Evolutionary conservation across 2,329 filamentous ascomycete species (phyloP), one percentile per base, ranked within the genome.

Genomic region (Neonectria coccinea): DNA sequence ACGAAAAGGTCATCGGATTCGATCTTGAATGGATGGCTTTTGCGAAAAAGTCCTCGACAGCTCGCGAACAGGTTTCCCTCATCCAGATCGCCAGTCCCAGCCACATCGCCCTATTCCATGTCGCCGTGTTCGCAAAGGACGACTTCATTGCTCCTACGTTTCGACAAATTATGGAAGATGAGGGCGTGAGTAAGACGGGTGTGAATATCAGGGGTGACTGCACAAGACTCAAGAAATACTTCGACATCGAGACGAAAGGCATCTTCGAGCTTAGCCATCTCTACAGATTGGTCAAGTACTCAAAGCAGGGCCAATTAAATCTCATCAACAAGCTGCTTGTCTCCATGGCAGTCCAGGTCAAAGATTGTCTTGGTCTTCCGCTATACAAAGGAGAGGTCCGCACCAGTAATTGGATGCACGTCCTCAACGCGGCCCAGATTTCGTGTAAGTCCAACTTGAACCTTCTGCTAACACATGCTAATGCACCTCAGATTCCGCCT

Each of bases 251-350:
- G 1, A 82, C 89, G 1, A 85, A 82, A 54, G 92, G 92, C 0
- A 81, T 92, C 4, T 87, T 97, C 65, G 94, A 97, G 79, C 84
- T 97, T 8, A 95, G 92, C 75, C 91, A 97, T 74, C 79, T 97
- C 25, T 91, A 94, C 78, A 92, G 88, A 69, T 81, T 97, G 11
- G 86, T 97, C 67, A 93, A 89, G 65, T 90, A 88, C 74, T 88
- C 86, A 0, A 78, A 81, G 25, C 77, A 77, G 58, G 80, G 81
- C 6, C 80, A 87, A 41, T 84, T 82, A 5, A 76, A 82, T 3
- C 76, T 84, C 16, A 87, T 95, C 74, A 91, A 92, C 77, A 92
- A 88, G 73, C 84, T 76, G 55, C 79, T 89, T 6, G 89, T 95
- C 10, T 83, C 86, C 2, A 80, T 97, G 53, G 89, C 90, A 1